A percentile compares a stretch with the other conserved stretches of the same genome.
Evolutionary conservation across 1,284 basidiomycete genomes (phyloP).

Genomic region (Irpex rosettiformis): DNA sequence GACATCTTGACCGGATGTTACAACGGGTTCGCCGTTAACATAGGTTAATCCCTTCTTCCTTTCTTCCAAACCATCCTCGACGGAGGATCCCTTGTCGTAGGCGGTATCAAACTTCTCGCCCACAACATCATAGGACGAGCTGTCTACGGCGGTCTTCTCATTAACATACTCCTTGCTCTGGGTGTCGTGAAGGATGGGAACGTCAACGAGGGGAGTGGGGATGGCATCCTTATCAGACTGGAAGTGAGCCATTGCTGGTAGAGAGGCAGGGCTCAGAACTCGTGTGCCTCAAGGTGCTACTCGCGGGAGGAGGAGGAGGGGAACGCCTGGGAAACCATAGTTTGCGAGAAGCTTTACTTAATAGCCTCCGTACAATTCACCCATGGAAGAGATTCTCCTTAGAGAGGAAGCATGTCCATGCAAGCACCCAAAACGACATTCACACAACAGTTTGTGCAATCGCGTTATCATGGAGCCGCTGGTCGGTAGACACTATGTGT

Average conservation of each 20-base stretch:
- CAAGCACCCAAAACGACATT: neutral
- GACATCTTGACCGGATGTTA: slow-evolving; percentile 53
- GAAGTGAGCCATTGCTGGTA: slow-evolving; percentile 6
- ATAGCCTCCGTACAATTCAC: neutral
- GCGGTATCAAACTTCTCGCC: slow-evolving; percentile 29
- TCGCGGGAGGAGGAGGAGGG: neutral
- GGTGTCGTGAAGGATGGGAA: slow-evolving; percentile 9
- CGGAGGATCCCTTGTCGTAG: slow-evolving; percentile 17
- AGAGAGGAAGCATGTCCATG: neutral
- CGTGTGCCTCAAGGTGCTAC: neutral
- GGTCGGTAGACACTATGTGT: neutral
- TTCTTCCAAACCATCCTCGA: slow-evolving; percentile 19
- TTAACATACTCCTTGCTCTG: neutral
- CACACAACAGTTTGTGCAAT: slow-evolving; percentile 5
- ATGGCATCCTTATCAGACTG: slow-evolving; percentile 2
- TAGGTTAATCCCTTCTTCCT: slow-evolving; percentile 32
- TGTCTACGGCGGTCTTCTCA: slow-evolving; percentile 10
- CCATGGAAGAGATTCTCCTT: neutral
- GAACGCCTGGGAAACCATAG: neutral
- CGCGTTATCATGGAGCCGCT: neutral
- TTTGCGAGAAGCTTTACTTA: neutral
- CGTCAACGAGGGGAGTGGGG: slow-evolving; percentile 6
- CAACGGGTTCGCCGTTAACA: slow-evolving; percentile 51
- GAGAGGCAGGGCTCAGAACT: slow-evolving; percentile 2
- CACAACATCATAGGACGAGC: slow-evolving; percentile 18